phyloP scores from a whole-genome alignment of 2,329 filamentous ascomycete species.

The Akanthomyces dipterigenus region DNA sequence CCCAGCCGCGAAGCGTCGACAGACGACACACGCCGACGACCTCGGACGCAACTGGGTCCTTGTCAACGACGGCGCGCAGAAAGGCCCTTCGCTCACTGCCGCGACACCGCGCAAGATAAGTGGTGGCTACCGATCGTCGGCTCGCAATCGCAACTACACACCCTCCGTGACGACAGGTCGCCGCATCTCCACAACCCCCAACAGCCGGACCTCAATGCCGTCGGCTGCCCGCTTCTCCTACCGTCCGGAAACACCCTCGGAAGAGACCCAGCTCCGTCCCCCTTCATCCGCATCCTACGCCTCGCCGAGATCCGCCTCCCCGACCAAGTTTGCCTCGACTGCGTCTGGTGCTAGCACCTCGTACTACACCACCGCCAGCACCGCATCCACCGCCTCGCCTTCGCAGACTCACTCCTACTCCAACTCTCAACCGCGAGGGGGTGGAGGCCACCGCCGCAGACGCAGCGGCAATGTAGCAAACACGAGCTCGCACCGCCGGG shows the following conservation, averaged over 20 bases:
- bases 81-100: slow-evolving; percentile 5
- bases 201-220: slow-evolving; percentile 17
- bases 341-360: slow-evolving; percentile 8
- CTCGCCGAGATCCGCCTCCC: slow-evolving; percentile 27
- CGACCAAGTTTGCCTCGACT: slow-evolving; percentile 32
- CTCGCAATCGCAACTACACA: slow-evolving; percentile 26
- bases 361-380: slow-evolving; percentile 17
- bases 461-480: slow-evolving; percentile 3
- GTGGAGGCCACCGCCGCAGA: neutral
- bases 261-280: slow-evolving; percentile 26
- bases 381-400: slow-evolving; percentile 9
- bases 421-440: neutral
- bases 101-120: slow-evolving; percentile 22
- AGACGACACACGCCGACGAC: slow-evolving; percentile 47
- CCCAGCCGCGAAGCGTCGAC: slow-evolving; percentile 47
- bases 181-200: slow-evolving; percentile 35
- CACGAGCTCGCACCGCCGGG: slow-evolving; percentile 34
- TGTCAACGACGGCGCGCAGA: slow-evolving; percentile 39
- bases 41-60: slow-evolving; percentile 66
- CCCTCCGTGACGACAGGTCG: slow-evolving; percentile 30
- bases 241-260: slow-evolving; percentile 24
- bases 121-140: slow-evolving; percentile 18
- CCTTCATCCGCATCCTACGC: slow-evolving; percentile 29
- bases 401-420: neutral
- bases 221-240: slow-evolving; percentile 21